Conservation (phyloP, 805 yeast genomes). For the Priceomyces castillae region DNA sequence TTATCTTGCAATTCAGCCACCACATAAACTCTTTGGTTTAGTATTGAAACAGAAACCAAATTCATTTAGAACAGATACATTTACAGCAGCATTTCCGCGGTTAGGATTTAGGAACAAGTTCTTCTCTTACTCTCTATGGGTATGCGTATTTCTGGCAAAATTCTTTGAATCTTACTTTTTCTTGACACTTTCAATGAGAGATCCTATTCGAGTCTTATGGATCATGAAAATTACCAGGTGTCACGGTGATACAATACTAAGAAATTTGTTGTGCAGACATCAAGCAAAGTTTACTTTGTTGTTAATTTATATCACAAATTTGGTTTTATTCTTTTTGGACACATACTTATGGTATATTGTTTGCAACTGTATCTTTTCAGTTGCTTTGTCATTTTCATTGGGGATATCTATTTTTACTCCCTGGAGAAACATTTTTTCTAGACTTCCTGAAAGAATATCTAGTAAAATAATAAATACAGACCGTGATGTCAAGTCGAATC, state of each 20-base stretch:
- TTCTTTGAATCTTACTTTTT: slow-evolving; percentile 37
- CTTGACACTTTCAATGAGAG: slow-evolving; percentile 32
- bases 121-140: slow-evolving; percentile 29
- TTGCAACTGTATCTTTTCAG: slow-evolving; percentile 34
- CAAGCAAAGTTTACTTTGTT: slow-evolving; percentile 27
- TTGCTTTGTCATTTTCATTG: slow-evolving; percentile 27
- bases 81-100: slow-evolving; percentile 26
- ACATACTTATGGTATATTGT: slow-evolving; percentile 42
- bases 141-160: slow-evolving; percentile 30
- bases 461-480: slow-evolving; percentile 21
- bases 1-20: slow-evolving; percentile 29
- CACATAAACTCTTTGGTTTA: slow-evolving; percentile 18
- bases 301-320: slow-evolving; percentile 24
- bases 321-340: slow-evolving; percentile 36
- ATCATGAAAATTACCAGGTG: slow-evolving; percentile 27
- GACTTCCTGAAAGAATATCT: slow-evolving; percentile 34
- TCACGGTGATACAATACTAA: slow-evolving; percentile 24
- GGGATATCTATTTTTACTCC: slow-evolving; percentile 38
- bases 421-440: slow-evolving; percentile 34
- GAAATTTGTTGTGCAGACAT: slow-evolving; percentile 21
- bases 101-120: slow-evolving; percentile 19
- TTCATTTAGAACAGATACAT: slow-evolving; percentile 10
- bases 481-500: slow-evolving; percentile 8
- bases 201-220: slow-evolving; percentile 30
- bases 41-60: slow-evolving; percentile 7